Conservation (phyloP, 768 basidiomycete species). For the Tricholoma sp. region DNA sequence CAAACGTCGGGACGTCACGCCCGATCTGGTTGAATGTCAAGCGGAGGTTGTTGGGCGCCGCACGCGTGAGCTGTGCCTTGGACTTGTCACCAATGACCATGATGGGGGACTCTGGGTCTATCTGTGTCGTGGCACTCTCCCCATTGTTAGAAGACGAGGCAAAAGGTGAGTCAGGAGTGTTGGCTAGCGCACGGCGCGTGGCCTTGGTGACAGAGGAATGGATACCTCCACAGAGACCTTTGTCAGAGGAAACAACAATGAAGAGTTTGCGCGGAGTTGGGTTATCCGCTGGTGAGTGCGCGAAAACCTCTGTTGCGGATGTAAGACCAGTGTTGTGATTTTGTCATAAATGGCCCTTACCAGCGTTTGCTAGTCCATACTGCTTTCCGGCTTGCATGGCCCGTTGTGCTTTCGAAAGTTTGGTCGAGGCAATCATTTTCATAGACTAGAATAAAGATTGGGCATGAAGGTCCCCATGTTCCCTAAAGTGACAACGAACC, state of each 20-base stretch:
- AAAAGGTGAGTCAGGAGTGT: conserved; percentile 46
- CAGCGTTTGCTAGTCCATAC: conserved; percentile 89
- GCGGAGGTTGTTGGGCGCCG: conserved; percentile 56
- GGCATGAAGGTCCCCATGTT: background rate
- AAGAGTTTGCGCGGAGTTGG: conserved; percentile 79
- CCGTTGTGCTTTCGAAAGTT: conserved; percentile 90
- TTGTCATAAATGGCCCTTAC: conserved; percentile 37
- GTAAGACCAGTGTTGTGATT: background rate
- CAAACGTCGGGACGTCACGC: conserved; percentile 94
- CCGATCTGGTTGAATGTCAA: conserved; percentile 98
- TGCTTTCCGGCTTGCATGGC: conserved; percentile 89
- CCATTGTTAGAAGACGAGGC: conserved; percentile 28
- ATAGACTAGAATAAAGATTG: conserved; percentile 57
- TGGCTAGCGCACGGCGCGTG: conserved; percentile 66
- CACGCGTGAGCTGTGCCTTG: conserved; percentile 82
- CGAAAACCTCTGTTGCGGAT: conserved; percentile 71
- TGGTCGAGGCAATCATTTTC: conserved; percentile 99
- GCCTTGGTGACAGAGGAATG: conserved; percentile 95
- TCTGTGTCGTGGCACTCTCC: conserved; percentile 34
- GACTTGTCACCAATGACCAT: conserved; percentile 97
- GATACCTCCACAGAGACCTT: conserved; percentile 99
- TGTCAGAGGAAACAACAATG: conserved; percentile 94
- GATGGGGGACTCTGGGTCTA: conserved; percentile 61
- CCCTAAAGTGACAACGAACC: conserved; percentile 40
- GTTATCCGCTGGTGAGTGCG: conserved; percentile 64